Evolutionary conservation across 805 yeast species (phyloP), one percentile per base, ranked within the genome.

Genomic region (Yarrowia sp.): DNA sequence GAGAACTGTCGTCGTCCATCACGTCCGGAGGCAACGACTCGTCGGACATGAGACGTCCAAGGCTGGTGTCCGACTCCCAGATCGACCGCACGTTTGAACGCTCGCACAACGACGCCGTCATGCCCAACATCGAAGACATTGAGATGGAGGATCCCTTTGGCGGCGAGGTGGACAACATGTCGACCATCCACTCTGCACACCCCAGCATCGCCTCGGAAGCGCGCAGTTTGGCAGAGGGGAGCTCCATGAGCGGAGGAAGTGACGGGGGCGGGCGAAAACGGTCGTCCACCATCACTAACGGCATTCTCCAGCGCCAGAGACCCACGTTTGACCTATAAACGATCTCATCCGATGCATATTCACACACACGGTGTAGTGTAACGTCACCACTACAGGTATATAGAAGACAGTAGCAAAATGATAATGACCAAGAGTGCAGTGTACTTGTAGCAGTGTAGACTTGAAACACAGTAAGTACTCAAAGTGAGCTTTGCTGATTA

Each of bases 241-340:
- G 53, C 13, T 7, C 34, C 24, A 17, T 20, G 10, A 44, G 52
- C 36, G 19, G 12, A 3, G 63, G 64, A 9, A 40, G 65, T 36
- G 65, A 47, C 3, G 30, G 30, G 10, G 66, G 46, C 7, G 50
- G 64, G n/a, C 49, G 64, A 58, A 58, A 58, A 43, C 49, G 64
- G 19, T 58, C 64, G 40, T 33, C 46, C 9, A 58, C 64, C 5
- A 58, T 58, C 40, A 58, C 64, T 0, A 58, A 58, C 40, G 64
- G 50, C 12, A 58, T 58, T 43, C n/a, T 61, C 17, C 66, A 61
- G 46, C n/a, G 66, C 19, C 53, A 61, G 15, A n/a, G 66, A 15
- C 66, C 66, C 46, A 61, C 66, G 14, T 61, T 61, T 38, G 66
- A 61, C 36, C 46, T 61, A 24, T 61, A 36, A 24, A 24, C 30